phyloP scores from a whole-genome alignment of 2,329 filamentous ascomycete species.

The Diaporthe nobilis region DNA sequence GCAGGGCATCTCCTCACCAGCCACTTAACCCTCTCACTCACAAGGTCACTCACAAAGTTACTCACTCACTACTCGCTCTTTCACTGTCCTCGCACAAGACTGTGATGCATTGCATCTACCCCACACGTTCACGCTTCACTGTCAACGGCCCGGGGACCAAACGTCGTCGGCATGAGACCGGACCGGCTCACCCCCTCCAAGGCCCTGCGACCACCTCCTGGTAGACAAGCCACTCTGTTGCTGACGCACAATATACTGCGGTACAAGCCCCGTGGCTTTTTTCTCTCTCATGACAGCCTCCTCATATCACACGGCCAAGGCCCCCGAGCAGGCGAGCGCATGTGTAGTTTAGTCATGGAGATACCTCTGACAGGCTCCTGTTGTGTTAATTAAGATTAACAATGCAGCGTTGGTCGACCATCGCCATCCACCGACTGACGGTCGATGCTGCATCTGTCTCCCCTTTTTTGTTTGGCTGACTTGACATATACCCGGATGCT shows the following conservation, averaged over 20 bases:
- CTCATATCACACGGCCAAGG: not conserved
- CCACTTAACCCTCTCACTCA: not conserved
- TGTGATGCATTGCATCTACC: not conserved
- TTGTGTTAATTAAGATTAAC: constrained; percentile 27
- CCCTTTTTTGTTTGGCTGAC: constrained; percentile 11
- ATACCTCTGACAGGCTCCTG: constrained; percentile 1
- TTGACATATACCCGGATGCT: not conserved
- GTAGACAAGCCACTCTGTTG: not conserved
- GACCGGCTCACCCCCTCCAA: not conserved
- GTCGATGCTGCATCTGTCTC: constrained; percentile 20
- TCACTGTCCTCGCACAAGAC: too few relatives aligned
- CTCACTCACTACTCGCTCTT: too few relatives aligned
- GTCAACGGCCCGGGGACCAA: not conserved
- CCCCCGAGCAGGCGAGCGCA: not conserved
- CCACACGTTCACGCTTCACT: not conserved
- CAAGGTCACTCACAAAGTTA: not conserved
- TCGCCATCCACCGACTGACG: not conserved
- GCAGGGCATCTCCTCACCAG: not conserved
- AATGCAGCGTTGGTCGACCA: not conserved
- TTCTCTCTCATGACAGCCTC: too few relatives aligned
- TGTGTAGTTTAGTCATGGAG: not conserved
- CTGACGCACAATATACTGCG: not conserved
- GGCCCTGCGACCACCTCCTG: not conserved
- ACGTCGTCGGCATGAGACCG: too few relatives aligned
- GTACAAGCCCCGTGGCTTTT: too few relatives aligned